Conservation (phyloP, 2,329 filamentous ascomycete species). For the Pezicula neosporulosa region DNA sequence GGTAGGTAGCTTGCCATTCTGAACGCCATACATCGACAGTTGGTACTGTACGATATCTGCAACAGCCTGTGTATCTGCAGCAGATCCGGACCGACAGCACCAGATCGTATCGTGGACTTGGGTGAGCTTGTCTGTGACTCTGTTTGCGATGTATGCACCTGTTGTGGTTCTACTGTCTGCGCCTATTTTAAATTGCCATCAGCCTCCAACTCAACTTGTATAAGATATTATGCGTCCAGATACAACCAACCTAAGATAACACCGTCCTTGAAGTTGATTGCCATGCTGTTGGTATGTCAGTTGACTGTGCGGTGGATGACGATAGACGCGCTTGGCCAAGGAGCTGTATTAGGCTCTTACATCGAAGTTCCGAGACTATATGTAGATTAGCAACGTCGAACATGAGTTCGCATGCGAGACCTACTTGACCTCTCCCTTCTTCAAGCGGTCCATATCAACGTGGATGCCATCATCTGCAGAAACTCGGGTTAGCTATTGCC, state of each 20-base stretch:
- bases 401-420: constrained; percentile 31
- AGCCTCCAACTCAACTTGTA: constrained; percentile 2
- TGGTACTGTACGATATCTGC: constrained; percentile 98
- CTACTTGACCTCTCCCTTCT: constrained; percentile 98
- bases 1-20: constrained; percentile 84
- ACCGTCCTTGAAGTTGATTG: constrained; percentile 97
- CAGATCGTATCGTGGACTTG: constrained; percentile 98
- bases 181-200: constrained; percentile 42
- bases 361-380: constrained; percentile 92
- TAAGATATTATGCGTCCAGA: background rate
- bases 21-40: constrained; percentile 85
- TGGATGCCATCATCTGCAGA: constrained; percentile 96
- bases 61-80: constrained; percentile 95
- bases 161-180: constrained; percentile 97
- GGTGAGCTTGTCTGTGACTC: constrained; percentile 98
- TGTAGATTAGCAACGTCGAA: constrained; percentile 3
- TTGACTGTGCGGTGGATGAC: constrained; percentile 14
- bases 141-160: constrained; percentile 96
- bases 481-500: constrained; percentile 24
- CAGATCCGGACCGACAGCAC: constrained; percentile 98
- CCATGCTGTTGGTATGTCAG: constrained; percentile 66
- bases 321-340: background rate
- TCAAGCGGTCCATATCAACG: constrained; percentile 96
- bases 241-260: constrained; percentile 76
- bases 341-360: constrained; percentile 47